Evolutionary conservation across 164 flowering plant genomes (phyloP).

Genomic region (Nymphaea thermarum): DNA sequence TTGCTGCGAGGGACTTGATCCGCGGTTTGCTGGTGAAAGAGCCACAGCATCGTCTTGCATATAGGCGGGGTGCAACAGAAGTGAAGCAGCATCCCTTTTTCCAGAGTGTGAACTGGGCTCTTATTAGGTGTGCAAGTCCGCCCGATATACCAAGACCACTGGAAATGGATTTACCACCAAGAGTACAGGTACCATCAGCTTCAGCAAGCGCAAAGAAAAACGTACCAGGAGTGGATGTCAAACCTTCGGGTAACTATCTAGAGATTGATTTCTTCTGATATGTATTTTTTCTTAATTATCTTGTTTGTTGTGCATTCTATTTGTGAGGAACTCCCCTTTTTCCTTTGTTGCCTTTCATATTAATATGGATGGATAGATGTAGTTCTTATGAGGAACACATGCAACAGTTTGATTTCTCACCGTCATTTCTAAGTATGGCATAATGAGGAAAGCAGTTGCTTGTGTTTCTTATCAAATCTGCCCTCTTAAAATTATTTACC

Average conservation of each 20-base stretch:
- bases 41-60: slow-evolving; percentile 86
- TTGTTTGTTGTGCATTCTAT: background rate
- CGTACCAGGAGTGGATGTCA: slow-evolving; percentile 44
- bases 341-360: too few species aligned
- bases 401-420: too few species aligned
- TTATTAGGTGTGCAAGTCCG: slow-evolving; percentile 76
- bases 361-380: too few species aligned
- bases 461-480: too few species aligned
- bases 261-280: slow-evolving; percentile 74
- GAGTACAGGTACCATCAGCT: slow-evolving; percentile 14
- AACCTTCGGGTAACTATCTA: slow-evolving; percentile 68
- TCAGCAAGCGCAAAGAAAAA: slow-evolving; percentile 11
- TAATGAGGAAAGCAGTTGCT: too few species aligned
- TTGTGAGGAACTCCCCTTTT: too few species aligned
- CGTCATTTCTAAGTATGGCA: too few species aligned
- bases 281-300: background rate
- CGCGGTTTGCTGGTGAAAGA: slow-evolving; percentile 84
- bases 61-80: slow-evolving; percentile 84
- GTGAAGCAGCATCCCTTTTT: slow-evolving; percentile 88
- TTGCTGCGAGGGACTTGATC: slow-evolving; percentile 82
- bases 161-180: slow-evolving; percentile 12
- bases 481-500: too few species aligned
- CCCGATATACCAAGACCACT: slow-evolving; percentile 65
- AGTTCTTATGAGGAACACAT: too few species aligned
- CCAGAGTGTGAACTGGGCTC: slow-evolving; percentile 83